Base-by-base conservation (phyloP, 371 early-diverging fungal genomes). In the Mortierella polycephala region DNA sequence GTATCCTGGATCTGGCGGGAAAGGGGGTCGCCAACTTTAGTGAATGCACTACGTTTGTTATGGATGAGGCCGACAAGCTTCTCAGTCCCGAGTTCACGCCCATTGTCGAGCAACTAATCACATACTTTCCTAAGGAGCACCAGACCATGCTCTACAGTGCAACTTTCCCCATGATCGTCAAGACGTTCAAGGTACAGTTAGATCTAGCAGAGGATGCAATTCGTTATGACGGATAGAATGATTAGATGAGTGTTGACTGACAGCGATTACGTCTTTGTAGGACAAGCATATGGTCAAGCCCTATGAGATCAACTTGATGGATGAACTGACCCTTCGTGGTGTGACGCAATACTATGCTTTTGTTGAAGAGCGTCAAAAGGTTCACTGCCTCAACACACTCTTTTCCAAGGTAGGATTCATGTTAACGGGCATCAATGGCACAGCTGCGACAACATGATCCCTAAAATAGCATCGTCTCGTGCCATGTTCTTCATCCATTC, bases 21-120 rank as follows among this genome's bases (percentile, higher is more conserved):
- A 95, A 95, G 71, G 91, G 90, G 20, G 87, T 98, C 14, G 95
- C 95, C 49, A 92, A 95, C 81, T 92, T 99, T 60, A 89, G 90
- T 75, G 89, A 94, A 68, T 94, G 95, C 71, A 82, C 88, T 20
- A 93, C 94, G 21, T 91, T 99, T 79, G 94, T 99, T 44, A 95
- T 99, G 95, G 99, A 99, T 81, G 99, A 99, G 81, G 99, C 99
- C 1, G 99, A 99, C 83, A 99, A 99, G 85, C 88, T 99, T 37
- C 87, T 99, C 42, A 94, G 95, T 50, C 94, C 96, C 30, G 99
- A 97, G 83, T 99, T 98, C 82, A 93, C 95, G 44, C 98, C 98
- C n/a, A 91, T 96, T 60, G 93, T 99, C 57, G 97, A 98, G 83
- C 93, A 97, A 76, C 80, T 99, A 60, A 88, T 99, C 58, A 82